Evolutionary conservation across 345 rosid genomes (phyloP).

Genomic region (Eucalyptus regnans): DNA sequence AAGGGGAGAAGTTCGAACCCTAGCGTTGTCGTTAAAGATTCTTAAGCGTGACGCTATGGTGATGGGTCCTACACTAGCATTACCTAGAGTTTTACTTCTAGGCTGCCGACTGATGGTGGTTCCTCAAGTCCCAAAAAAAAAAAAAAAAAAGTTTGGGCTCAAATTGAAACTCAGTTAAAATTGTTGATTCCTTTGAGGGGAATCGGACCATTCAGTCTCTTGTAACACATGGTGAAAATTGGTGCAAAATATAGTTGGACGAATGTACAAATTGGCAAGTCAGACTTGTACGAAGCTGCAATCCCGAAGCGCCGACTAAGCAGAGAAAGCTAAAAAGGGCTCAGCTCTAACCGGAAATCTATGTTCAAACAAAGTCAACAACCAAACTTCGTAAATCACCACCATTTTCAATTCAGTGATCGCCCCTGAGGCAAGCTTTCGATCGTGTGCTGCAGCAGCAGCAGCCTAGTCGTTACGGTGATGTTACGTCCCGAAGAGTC

Average conservation of each 20-base stretch:
- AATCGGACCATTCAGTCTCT: neutral
- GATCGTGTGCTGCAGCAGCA: neutral
- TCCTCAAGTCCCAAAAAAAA: too few species aligned
- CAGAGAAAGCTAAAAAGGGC: too few species aligned
- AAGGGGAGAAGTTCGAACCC: too few species aligned
- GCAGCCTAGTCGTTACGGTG: neutral
- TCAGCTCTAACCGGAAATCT: neutral
- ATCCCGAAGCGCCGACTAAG: neutral
- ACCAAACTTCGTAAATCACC: neutral
- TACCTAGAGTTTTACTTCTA: too few species aligned
- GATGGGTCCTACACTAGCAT: too few species aligned
- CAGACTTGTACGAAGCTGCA: neutral
- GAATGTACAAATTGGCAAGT: neutral
- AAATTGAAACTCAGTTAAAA: neutral
- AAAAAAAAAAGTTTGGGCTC: neutral
- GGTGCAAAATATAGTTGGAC: neutral
- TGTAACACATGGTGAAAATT: neutral
- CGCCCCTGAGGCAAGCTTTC: neutral
- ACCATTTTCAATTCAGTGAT: neutral
- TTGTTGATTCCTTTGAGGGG: neutral
- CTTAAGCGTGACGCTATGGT: too few species aligned
- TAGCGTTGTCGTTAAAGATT: too few species aligned
- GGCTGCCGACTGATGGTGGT: fast-evolving
- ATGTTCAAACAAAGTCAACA: neutral
- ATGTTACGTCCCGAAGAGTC: neutral